Base-by-base conservation (phyloP, 2,329 filamentous ascomycete genomes). In the Penicillium hesseltinei region DNA sequence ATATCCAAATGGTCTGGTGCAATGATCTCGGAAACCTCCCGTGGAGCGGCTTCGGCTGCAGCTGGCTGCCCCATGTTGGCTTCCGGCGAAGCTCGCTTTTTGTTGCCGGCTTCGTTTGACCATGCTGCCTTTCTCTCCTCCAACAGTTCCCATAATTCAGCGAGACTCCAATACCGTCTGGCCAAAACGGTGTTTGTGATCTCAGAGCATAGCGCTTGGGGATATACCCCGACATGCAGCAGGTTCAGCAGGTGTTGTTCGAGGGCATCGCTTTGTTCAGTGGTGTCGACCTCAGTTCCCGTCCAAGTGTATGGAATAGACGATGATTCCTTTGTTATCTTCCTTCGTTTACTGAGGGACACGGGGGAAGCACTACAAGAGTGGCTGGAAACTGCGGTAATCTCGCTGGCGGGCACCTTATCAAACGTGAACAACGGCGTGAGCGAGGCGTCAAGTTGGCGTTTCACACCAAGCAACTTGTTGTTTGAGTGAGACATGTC, bases 71-170 rank as follows among this genome's bases (percentile, higher is more conserved):
- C 8, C 3, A 8, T 25, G 43, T 48, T 49, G 11, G 44, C 5
- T 40, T 19, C 19, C 23, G 19, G 13, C 13, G 51, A 54, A 23
- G 1, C 2, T 10, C 19, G 25, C 21, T 27, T 31, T 19, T 49
- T 27, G 9, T 25, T 54, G 21, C 6, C 31, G 8, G 45, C 23
- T 23, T 57, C 25, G 17, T 27, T 19, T 17, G 47, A 33, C 64
- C 65, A 65, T 8, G 36, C 47, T 25, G n/a, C 25, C 25, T 59
- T 62, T 46, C 65, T 62, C 33, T 59, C 52, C 11, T 64, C 42
- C 36, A 70, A 45, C 11, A 67, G 38, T 2, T 6, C 6, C 52
- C 65, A 63, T 35, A 72, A 54, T n/a, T 71, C 63, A 8, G 69
- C 57, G 6, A 71, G 51, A 40, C 53, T 64, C 61, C 59, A 67